Evolutionary conservation across 106 monocot species (phyloP).

Genomic region (Ottelia alismoides): DNA sequence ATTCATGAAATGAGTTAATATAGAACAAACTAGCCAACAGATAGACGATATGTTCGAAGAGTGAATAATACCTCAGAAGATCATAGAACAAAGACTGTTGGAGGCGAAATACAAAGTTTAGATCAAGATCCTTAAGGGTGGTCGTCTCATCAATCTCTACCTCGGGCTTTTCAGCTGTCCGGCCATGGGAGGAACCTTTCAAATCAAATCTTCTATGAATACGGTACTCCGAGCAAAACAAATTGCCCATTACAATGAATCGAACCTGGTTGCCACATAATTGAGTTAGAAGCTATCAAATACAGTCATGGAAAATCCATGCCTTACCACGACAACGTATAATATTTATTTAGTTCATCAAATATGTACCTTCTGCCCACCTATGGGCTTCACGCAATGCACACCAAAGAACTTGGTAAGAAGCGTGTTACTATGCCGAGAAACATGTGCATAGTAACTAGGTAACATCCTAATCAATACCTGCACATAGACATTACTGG

Average conservation of each 20-base stretch:
- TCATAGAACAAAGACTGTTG: conserved; percentile 64
- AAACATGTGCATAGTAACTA: conserved; percentile 62
- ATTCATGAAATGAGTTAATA: too few relatives aligned
- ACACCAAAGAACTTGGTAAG: conserved; percentile 83
- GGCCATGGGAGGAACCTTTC: conserved; percentile 89
- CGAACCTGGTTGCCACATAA: too few relatives aligned
- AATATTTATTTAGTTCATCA: too few relatives aligned
- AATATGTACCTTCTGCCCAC: conserved; percentile 25
- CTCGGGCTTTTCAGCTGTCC: conserved; percentile 56
- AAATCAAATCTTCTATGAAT: conserved; percentile 84
- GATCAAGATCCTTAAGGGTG: conserved; percentile 88
- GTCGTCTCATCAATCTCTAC: conserved; percentile 68
- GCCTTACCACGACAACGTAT: too few relatives aligned
- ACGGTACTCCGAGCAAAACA: conserved; percentile 64
- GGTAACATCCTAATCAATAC: conserved; percentile 75
- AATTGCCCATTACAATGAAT: conserved; percentile 89
- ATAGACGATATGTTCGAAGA: too few relatives aligned
- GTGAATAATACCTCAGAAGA: conserved; percentile 38
- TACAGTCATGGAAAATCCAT: too few relatives aligned
- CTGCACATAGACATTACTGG: too few relatives aligned
- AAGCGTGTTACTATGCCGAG: conserved; percentile 39
- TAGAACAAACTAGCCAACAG: too few relatives aligned
- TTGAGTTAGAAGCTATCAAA: too few relatives aligned
- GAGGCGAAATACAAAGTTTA: conserved; percentile 69
- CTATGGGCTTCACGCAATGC: conserved; percentile 77